Evolutionary conservation across 495 filamentous ascomycete genomes (phyloP).

Genomic region (Neurospora africana): DNA sequence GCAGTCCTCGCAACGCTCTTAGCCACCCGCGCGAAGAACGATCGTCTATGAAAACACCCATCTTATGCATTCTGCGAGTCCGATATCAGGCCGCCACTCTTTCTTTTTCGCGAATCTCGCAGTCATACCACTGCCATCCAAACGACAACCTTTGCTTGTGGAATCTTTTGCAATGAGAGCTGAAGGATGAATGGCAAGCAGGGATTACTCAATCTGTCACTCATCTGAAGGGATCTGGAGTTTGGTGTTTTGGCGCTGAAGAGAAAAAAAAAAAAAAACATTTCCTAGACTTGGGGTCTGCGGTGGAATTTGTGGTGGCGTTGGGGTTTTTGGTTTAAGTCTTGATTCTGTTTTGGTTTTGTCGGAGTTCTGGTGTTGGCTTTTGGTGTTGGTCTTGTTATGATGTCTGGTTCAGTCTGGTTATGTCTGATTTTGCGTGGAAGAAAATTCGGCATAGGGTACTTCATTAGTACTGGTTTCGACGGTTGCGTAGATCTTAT

Average conservation of each 20-base stretch:
- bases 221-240: background rate
- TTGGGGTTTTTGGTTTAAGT: background rate
- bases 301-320: background rate
- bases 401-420: background rate
- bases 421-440: background rate
- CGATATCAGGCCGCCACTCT: background rate
- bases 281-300: background rate
- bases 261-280: background rate
- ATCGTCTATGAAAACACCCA: background rate
- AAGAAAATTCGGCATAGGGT: background rate
- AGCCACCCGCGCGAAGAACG: background rate
- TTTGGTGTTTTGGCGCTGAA: background rate
- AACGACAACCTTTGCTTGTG: background rate
- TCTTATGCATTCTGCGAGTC: background rate
- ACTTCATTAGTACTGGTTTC: background rate
- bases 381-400: background rate
- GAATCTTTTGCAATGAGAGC: background rate
- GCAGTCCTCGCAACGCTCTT: slow-evolving; percentile 2
- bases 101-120: background rate
- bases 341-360: background rate
- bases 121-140: background rate
- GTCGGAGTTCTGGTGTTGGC: background rate
- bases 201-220: background rate
- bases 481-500: background rate
- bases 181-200: background rate